Conservation (phyloP, 148 eudicot genomes). For the Rheum nobile region DNA sequence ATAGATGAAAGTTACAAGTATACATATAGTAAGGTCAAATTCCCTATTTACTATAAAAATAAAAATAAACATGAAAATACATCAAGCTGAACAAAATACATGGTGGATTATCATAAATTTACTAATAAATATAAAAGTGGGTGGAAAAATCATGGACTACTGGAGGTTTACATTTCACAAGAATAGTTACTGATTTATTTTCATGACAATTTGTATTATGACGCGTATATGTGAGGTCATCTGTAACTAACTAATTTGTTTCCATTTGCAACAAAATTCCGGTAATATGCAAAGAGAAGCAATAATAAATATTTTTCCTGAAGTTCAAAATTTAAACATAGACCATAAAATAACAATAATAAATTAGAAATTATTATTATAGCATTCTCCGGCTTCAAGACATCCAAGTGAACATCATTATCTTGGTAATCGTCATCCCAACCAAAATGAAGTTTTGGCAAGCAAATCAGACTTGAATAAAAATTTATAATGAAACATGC, state of each 20-base stretch:
- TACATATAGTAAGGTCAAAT: not conserved
- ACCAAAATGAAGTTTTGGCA: not conserved
- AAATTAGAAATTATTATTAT: not conserved
- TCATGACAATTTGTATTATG: not conserved
- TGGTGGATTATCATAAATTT: not conserved
- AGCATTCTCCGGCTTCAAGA: not conserved
- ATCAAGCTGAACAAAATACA: not conserved
- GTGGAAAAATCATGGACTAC: not conserved
- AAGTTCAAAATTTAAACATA: not conserved
- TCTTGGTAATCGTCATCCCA: not conserved
- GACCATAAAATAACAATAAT: not conserved
- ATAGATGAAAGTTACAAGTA: not conserved
- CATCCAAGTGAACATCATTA: not conserved
- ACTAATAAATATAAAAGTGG: constrained; percentile 4
- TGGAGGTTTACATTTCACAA: not conserved
- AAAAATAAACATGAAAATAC: not conserved
- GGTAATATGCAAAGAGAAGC: not conserved
- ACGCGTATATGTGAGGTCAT: not conserved
- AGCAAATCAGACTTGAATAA: not conserved
- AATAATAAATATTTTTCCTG: not conserved
- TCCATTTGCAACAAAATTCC: not conserved
- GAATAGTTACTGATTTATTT: not conserved
- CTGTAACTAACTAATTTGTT: not conserved
- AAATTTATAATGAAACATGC: not conserved
- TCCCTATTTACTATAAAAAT: not conserved